phyloP scores from a whole-genome alignment of 176 grass and related monocot species.

The Rhipidocladum racemiflorum region DNA sequence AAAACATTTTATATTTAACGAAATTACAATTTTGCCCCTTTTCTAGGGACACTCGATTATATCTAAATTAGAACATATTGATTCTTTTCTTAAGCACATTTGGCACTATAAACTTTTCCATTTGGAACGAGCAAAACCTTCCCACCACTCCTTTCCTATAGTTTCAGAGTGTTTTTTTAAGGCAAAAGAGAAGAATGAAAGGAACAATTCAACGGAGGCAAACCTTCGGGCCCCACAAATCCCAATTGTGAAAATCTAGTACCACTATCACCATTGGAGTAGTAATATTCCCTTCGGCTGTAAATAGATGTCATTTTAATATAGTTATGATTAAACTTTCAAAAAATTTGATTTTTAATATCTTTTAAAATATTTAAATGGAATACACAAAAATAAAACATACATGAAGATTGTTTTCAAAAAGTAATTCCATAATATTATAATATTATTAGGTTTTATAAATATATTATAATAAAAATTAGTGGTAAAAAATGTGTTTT shows the following conservation, averaged over 20 bases:
- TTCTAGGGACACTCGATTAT: not conserved
- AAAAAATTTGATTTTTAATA: no score
- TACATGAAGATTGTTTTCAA: no score
- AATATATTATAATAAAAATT: no score
- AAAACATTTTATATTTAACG: not conserved
- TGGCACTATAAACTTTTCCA: not conserved
- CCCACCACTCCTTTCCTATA: not conserved
- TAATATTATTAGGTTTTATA: no score
- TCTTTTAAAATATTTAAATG: no score
- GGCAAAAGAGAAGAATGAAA: not conserved
- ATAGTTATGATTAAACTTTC: no score
- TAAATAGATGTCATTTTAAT: no score
- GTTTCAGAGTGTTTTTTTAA: not conserved
- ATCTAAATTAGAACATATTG: not conserved
- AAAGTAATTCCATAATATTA: no score
- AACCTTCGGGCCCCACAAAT: constrained; percentile 13
- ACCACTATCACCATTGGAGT: not conserved
- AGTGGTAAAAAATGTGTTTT: no score
- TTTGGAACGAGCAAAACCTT: not conserved
- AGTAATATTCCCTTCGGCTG: no score
- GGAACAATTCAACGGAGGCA: not conserved
- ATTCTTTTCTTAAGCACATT: not conserved
- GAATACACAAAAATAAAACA: no score
- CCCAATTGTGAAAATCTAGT: constrained; percentile 2
- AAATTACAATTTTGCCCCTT: not conserved